Conservation (phyloP, 2,329 filamentous ascomycete species). For the Thermothelomyces thermophilus region DNA sequence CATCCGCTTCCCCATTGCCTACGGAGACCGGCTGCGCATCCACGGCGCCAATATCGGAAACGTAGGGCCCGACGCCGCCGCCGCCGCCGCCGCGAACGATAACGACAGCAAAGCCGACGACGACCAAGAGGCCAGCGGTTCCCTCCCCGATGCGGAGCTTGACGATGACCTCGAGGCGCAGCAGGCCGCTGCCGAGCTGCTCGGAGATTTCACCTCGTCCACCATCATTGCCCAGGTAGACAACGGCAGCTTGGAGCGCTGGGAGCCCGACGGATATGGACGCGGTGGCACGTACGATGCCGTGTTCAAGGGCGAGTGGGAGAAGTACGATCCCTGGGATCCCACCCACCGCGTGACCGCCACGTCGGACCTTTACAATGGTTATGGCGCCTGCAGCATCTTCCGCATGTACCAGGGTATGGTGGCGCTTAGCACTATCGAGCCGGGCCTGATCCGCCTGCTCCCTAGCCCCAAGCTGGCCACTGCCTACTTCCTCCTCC, state of each 20-base stretch:
- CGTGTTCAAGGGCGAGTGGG: slow-evolving; percentile 49
- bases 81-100: too few species aligned
- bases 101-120: too few species aligned
- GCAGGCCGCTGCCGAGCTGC: slow-evolving; percentile 33
- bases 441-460: slow-evolving; percentile 41
- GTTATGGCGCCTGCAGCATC: slow-evolving; percentile 50
- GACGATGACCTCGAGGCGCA: slow-evolving; percentile 33
- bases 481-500: slow-evolving; percentile 42
- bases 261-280: slow-evolving; percentile 63
- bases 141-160: slow-evolving; percentile 20
- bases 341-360: slow-evolving; percentile 46
- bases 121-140: slow-evolving; percentile 26
- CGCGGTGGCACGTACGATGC: slow-evolving; percentile 49
- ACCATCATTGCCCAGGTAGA: slow-evolving; percentile 61
- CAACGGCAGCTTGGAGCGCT: slow-evolving; percentile 64
- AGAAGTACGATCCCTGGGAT: slow-evolving; percentile 51
- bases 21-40: slow-evolving; percentile 63
- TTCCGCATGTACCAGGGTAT: slow-evolving; percentile 55
- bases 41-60: slow-evolving; percentile 42
- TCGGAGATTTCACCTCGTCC: slow-evolving; percentile 33
- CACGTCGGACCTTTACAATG: slow-evolving; percentile 52
- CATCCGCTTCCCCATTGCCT: slow-evolving; percentile 56
- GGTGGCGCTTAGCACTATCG: slow-evolving; percentile 46
- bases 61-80: slow-evolving; percentile 24
- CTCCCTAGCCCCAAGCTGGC: slow-evolving; percentile 43